A percentile compares a stretch with the other conserved stretches of the same genome.
Conservation (phyloP, 768 basidiomycete genomes). For the Podaxis sp. region DNA sequence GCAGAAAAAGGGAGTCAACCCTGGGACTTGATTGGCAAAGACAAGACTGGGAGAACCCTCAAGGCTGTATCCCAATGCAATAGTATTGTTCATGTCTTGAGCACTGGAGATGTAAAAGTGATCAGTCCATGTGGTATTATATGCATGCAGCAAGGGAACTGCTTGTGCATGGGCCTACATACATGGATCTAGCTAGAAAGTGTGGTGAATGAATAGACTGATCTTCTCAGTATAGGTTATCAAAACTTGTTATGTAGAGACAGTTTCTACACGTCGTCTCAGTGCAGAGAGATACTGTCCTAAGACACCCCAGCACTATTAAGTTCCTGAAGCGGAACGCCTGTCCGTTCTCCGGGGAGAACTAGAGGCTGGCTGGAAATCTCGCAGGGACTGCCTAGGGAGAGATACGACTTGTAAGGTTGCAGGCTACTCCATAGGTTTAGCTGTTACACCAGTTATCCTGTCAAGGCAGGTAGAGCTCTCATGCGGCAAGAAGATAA, state of each 20-base stretch:
- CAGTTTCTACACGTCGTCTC: no score
- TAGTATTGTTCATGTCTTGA: slow-evolving; percentile 1
- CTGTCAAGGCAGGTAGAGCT: no score
- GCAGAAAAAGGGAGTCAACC: not conserved
- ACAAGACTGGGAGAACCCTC: not conserved
- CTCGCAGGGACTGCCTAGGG: no score
- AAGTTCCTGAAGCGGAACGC: no score
- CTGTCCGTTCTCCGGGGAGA: no score
- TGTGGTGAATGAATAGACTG: not conserved
- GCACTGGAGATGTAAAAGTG: not conserved
- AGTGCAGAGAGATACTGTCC: no score
- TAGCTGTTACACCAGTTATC: no score
- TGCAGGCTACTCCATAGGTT: no score
- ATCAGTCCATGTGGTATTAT: not conserved
- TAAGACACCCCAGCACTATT: no score
- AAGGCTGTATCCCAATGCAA: not conserved
- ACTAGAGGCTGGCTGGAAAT: no score
- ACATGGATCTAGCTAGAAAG: not conserved
- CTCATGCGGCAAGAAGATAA: no score
- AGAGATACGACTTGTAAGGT: no score
- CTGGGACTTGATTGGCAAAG: not conserved
- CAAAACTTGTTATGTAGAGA: not conserved
- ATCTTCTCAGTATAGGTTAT: not conserved
- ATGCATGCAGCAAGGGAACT: not conserved
- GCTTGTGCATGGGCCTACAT: not conserved